Percentiles rank a stretch among this genome's conserved stretches.
These are phyloP conservation scores for Leptographium lundbergii DNA, from an alignment of 2,329 filamentous ascomycete genomes.

Conservation along the genomic window DNA sequence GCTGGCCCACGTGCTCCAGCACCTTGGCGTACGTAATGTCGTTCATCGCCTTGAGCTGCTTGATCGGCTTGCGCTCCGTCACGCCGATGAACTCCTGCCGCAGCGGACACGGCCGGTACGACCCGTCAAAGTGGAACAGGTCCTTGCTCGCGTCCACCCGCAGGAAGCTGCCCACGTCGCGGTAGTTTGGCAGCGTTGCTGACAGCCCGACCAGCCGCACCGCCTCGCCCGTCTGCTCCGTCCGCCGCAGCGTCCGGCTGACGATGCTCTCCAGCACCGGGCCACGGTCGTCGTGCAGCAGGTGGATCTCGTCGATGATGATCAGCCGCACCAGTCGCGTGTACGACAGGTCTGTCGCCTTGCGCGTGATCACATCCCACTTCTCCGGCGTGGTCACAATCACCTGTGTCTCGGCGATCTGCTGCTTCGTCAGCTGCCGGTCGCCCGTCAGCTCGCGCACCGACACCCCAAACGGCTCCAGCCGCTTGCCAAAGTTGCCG, in stretches of 20 bases:
- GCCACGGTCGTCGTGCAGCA: constrained; percentile 93
- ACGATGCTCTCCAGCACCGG: constrained; percentile 96
- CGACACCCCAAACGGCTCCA: constrained; percentile 81
- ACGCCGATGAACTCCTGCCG: constrained; percentile 96
- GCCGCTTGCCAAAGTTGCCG: constrained; percentile 85
- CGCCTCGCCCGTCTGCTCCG: constrained; percentile 86
- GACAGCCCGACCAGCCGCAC: constrained; percentile 87
- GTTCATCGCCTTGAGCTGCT: constrained; percentile 98
- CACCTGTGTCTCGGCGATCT: constrained; percentile 94
- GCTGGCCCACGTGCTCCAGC: constrained; percentile 84
- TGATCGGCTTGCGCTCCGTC: constrained; percentile 96
- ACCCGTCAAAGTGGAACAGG: constrained; percentile 92
- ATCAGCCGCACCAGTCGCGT: constrained; percentile 93
- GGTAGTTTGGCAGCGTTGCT: constrained; percentile 91
- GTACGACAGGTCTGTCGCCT: constrained; percentile 92
- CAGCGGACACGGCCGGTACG: constrained; percentile 83
- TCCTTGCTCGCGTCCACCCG: constrained; percentile 77
- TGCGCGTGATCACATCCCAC: constrained; percentile 97
- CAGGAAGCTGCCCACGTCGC: constrained; percentile 89
- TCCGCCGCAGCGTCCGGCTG: constrained; percentile 80
- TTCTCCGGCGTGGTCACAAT: constrained; percentile 98
- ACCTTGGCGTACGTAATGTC: constrained; percentile 98
- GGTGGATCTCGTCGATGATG: constrained; percentile 95
- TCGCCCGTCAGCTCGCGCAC: constrained; percentile 96
- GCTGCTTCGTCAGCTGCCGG: constrained; percentile 94